Evolutionary conservation across 441 rosid genomes (phyloP).

Genomic region (Populus hybrid): DNA sequence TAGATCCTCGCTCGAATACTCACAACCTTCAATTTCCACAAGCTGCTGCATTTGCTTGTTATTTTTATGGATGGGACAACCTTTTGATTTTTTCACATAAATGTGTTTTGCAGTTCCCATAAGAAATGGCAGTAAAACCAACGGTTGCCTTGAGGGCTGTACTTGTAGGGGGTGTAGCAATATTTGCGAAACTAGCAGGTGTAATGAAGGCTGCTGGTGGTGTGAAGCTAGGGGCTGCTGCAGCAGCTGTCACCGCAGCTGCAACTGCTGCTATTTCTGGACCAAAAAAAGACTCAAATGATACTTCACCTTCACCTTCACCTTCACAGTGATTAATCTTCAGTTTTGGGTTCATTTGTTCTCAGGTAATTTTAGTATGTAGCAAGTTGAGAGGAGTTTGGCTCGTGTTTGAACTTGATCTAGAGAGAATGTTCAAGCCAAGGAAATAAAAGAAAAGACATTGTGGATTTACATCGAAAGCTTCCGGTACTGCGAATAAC

Average conservation of each 20-base stretch:
- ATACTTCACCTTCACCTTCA: slow-evolving; percentile 36
- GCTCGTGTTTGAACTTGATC: slow-evolving; percentile 4
- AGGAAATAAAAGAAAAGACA: slow-evolving; percentile 23
- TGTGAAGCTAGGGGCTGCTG: too few species aligned
- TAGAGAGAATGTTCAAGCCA: not conserved
- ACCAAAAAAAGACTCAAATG: slow-evolving; percentile 56
- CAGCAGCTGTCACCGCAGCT: slow-evolving; percentile 75
- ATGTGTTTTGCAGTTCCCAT: slow-evolving; percentile 23
- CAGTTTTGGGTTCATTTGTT: not conserved
- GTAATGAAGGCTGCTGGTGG: slow-evolving; percentile 92
- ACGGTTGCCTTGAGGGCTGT: slow-evolving; percentile 86
- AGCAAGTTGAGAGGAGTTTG: slow-evolving; percentile 8
- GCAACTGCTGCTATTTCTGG: slow-evolving; percentile 73
- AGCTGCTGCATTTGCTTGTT: not conserved
- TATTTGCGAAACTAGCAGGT: slow-evolving; percentile 77
- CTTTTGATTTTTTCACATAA: not conserved
- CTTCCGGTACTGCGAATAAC: not conserved
- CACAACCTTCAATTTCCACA: not conserved
- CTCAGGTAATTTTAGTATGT: slow-evolving; percentile 2
- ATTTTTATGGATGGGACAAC: not conserved
- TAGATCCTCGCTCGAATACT: not conserved
- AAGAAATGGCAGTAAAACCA: slow-evolving; percentile 77
- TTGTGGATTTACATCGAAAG: not conserved
- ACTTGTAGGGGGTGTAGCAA: slow-evolving; percentile 87
- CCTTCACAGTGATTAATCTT: slow-evolving; percentile 41